Base-by-base conservation (phyloP, 2,329 filamentous ascomycete genomes). In the Beauveria rudraprayagi region DNA sequence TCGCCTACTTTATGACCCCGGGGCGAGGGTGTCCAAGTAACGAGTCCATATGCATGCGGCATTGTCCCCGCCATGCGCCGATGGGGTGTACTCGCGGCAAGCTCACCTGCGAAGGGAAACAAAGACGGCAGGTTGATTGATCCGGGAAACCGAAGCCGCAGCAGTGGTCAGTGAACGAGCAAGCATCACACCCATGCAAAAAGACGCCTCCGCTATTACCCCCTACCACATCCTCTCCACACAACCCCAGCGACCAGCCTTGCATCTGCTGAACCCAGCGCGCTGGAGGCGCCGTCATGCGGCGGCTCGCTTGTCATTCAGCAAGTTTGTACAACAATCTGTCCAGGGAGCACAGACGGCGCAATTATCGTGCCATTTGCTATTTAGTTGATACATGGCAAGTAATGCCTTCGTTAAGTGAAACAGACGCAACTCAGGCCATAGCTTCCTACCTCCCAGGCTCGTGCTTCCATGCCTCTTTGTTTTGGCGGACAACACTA, bases 231-330 rank as follows among this genome's bases (percentile, higher is more conserved):
- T 11, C 26, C 44, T 48, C 44, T 30, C 44, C 47, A 34, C 56
- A 44, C 56, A 40, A 53, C 40, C 56, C n/a, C 40, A 46, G 41
- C 41, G 41, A 56, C 52, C 22, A 11, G 37, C 37, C 40, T 28
- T 55, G 34, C 37, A 51, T 41, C 34, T 43, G 37, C 14, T 8
- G 34, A 59, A 60, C 26, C 56, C 56, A 46, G 48, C 34, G 48
- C 34, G 6, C 26, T 53, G 19, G 56, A 60, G 48, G n/a, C 56
- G 56, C 56, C 46, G 48, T n/a, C 56, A n/a, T 17, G n/a, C 26
- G 48, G 48, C 56, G 48, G 24, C 47, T 60, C 56, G 56, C 56
- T 53, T 60, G 48, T 48, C 56, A 53, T 10, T 22, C 26, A 24
- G 16, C 26, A 16, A 41, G 47, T 46, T 53, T 53, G 48, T 22